phyloP scores from a whole-genome alignment of 2,329 filamentous ascomycete genomes.

The Hypoxylon sp. region DNA sequence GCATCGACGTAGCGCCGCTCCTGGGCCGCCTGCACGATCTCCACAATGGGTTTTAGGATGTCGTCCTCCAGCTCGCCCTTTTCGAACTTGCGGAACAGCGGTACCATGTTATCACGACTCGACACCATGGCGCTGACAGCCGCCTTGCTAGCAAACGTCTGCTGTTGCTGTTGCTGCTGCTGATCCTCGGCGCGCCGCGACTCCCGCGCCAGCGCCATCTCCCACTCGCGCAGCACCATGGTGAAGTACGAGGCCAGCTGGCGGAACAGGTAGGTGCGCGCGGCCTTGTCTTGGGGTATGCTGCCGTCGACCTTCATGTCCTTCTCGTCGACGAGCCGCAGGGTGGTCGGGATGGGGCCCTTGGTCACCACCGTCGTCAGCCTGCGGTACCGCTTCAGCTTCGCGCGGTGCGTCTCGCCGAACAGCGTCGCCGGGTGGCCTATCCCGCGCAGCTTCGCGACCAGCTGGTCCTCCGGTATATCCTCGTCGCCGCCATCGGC shows the following conservation, averaged over 20 bases:
- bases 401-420: constrained; percentile 77
- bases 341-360: constrained; percentile 86
- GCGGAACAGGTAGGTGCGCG: constrained; percentile 76
- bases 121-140: constrained; percentile 87
- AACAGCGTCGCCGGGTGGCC: constrained; percentile 81
- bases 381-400: constrained; percentile 75
- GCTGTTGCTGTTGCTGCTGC: constrained; percentile 2
- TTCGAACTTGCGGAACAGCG: constrained; percentile 90
- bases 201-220: constrained; percentile 76
- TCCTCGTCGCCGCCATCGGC: constrained; percentile 65
- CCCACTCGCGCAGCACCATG: constrained; percentile 92
- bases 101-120: constrained; percentile 85
- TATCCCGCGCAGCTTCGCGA: constrained; percentile 71
- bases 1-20: constrained; percentile 93
- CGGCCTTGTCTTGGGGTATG: constrained; percentile 68
- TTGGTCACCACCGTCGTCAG: constrained; percentile 69
- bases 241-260: constrained; percentile 96
- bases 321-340: constrained; percentile 81
- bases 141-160: constrained; percentile 80
- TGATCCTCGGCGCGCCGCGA: too few species aligned
- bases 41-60: constrained; percentile 82
- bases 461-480: constrained; percentile 75
- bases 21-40: constrained; percentile 92
- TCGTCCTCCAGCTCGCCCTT: constrained; percentile 79
- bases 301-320: constrained; percentile 85